Evolutionary conservation across 176 grass and related monocot species (phyloP), one percentile per base, ranked within the genome.

Genomic region (Rhynchospora breviuscula): DNA sequence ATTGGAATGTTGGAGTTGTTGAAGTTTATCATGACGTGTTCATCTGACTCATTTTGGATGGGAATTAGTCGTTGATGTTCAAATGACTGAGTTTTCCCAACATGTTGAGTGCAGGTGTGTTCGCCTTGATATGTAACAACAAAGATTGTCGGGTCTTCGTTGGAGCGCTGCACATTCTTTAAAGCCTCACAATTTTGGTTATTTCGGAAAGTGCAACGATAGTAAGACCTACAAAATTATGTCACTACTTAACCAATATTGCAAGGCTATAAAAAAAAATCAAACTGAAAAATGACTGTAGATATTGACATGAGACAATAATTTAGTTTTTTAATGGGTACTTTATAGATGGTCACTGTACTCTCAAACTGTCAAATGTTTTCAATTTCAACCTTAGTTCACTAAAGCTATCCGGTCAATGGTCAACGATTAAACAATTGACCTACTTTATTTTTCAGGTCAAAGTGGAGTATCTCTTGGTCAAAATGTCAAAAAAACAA

Each of bases 91-190:
- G 61, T 67, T 51, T 82, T 60, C 29, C 44, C 80, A 33, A 17
- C 60, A 51, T 65, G 26, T 81, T 90, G 88, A 46, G 82, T 85
- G 86, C 93, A 99, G 23, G 87, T 85, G 93, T 99, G 96, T 0
- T 22, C 76, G 18, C 89, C 91, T 48, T 84, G 89, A 86, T 93
- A 99, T 9, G 85, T 95, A 91, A 99, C 79, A 56, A 89, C 81
- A 74, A 91, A 92, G 29, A 99, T 73, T 72, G 67, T 49, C 0
- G 83, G 84, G 76, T 99, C 91, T 48, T 89, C 29, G 76, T 90
- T 91, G 8, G 91, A 93, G 63, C 93, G 90, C 89, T 99, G 93
- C 84, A 99, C 96, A 35, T 95, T 91, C 81, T 93, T 99, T 60
- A 71, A 85, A 8, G 96, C 93, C 1, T 22, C 77, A 60, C 96